Evolutionary conservation across 208 protist species (phyloP).

Genomic region (Crithidia mellificae): DNA sequence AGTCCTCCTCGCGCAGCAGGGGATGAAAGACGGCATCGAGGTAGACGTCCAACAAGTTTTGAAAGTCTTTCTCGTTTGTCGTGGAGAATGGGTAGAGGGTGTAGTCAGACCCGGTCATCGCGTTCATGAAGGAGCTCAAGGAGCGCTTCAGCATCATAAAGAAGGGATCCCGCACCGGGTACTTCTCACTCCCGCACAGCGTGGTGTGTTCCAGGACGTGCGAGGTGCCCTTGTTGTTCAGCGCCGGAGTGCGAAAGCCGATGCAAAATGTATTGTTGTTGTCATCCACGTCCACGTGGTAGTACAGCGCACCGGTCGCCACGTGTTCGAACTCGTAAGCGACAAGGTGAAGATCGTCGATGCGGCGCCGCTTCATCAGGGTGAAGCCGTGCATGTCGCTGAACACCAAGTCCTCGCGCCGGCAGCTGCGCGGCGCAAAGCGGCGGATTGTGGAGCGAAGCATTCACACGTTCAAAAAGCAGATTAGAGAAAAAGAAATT

Average conservation of each 20-base stretch:
- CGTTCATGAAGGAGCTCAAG: conserved; percentile 93
- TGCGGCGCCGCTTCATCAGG: conserved; percentile 44
- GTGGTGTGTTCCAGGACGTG: conserved; percentile 98
- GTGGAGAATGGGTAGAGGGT: conserved; percentile 95
- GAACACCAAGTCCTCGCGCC: conserved; percentile 35
- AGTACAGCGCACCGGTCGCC: conserved; percentile 75
- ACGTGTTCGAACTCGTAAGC: conserved; percentile 81
- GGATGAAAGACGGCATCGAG: conserved; percentile 92
- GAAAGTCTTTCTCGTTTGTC: conserved; percentile 90
- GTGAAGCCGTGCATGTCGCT: conserved; percentile 72
- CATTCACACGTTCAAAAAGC: conserved; percentile 30
- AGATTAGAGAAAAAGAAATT: conserved; percentile 16
- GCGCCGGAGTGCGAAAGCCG: conserved; percentile 94
- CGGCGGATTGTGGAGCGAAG: conserved; percentile 48
- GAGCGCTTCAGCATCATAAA: conserved; percentile 92
- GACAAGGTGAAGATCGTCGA: conserved; percentile 80
- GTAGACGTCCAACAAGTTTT: conserved; percentile 94
- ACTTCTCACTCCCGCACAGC: conserved; percentile 95
- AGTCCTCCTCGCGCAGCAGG: conserved; percentile 88
- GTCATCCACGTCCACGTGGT: conserved; percentile 95
- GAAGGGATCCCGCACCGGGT: conserved; percentile 93
- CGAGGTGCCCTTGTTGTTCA: conserved; percentile 93
- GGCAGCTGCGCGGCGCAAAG: conserved; percentile 28
- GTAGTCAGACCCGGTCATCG: conserved; percentile 93
- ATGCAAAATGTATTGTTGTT: conserved; percentile 97